These are phyloP conservation scores for Raffaelea arxii DNA, from an alignment of 2,329 filamentous ascomycete genomes.

Conservation along the genomic window DNA sequence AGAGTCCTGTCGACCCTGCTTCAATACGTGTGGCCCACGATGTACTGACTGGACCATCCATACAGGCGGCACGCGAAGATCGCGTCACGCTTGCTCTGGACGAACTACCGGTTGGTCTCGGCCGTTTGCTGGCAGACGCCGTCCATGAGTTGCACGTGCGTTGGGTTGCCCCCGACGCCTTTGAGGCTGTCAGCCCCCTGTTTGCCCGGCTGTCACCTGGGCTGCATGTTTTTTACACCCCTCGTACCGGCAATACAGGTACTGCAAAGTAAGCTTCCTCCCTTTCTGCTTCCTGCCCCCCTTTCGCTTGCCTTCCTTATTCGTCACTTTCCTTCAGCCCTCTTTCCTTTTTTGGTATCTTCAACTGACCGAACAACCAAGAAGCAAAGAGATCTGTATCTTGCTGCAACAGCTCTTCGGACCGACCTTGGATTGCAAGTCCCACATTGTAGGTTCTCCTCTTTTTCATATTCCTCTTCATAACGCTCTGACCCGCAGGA, in stretches of 20 bases:
- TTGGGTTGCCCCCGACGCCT: constrained; percentile 56
- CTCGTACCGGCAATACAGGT: constrained; percentile 19
- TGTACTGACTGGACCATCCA: constrained; percentile 41
- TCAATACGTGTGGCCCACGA: constrained; percentile 47
- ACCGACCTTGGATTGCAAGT: constrained; percentile 40
- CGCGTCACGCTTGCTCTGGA: constrained; percentile 62
- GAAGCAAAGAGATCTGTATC: constrained; percentile 42
- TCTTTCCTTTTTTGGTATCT: neutral
- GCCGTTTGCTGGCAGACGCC: constrained; percentile 44
- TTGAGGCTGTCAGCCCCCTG: constrained; percentile 58
- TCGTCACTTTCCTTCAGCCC: neutral
- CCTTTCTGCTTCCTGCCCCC: neutral
- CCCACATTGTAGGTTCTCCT: constrained; percentile 27
- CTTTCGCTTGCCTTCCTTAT: neutral
- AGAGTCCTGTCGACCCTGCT: constrained; percentile 53
- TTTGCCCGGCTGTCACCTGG: constrained; percentile 68
- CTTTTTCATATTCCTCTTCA: neutral
- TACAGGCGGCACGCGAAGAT: constrained; percentile 68
- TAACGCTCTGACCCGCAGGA: constrained; percentile 23
- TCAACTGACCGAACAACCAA: constrained; percentile 23
- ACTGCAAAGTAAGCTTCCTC: neutral
- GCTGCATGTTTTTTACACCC: constrained; percentile 71
- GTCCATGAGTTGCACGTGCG: constrained; percentile 67
- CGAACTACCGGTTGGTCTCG: constrained; percentile 63
- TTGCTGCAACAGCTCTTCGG: constrained; percentile 50